Base-by-base conservation (phyloP, 805 yeast genomes). In the Ogataea polymorpha region DNA sequence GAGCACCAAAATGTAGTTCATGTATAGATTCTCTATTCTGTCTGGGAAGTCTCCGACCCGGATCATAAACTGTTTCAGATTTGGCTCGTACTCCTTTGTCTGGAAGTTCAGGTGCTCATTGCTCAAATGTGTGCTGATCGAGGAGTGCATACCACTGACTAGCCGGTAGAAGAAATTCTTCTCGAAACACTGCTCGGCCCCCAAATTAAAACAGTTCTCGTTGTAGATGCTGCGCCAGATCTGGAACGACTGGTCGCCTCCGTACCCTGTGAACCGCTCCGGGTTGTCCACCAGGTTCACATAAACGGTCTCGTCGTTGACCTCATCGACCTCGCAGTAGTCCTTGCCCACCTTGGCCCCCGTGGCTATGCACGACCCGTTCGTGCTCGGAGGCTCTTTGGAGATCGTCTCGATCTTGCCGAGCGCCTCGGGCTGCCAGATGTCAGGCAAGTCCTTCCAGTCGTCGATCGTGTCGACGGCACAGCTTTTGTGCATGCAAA, bases 201-300 rank as follows among this genome's bases (percentile, higher is more conserved):
- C 65, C 23, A 53, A 29, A 35, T 50, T 54, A 66, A 90, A 90
- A 61, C 96, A 89, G 67, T 90, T 90, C 54, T 93, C 96, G 31
- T 79, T 81, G 63, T 93, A 93, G 21, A 93, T 89, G 50, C 95
- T 87, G 29, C 79, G 72, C 99, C 99, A 93, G 34, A 93, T 87
- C 58, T 84, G 88, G 51, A 82, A 79, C 16, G 96, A 87, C 56
- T 93, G 96, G 37, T 82, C 79, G 23, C 99, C 99, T 23, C 89
- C 85, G 58, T 93, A 93, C 0, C 99, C 99, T 0, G 99, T 95
- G 67, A 86, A 93, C 55, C 98, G 72, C 63, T 93, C 99, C 1
- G 96, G 96, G 58, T 95, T 95, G 40, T 85, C 86, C 15, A 82
- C 71, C 42, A 93, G 72, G 55, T 90, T 88, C 21, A 93, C 96